Percentiles rank a stretch among this genome's conserved stretches.
Conservation (phyloP, 2,329 filamentous ascomycete genomes). For the Colletotrichum euphorbiae region DNA sequence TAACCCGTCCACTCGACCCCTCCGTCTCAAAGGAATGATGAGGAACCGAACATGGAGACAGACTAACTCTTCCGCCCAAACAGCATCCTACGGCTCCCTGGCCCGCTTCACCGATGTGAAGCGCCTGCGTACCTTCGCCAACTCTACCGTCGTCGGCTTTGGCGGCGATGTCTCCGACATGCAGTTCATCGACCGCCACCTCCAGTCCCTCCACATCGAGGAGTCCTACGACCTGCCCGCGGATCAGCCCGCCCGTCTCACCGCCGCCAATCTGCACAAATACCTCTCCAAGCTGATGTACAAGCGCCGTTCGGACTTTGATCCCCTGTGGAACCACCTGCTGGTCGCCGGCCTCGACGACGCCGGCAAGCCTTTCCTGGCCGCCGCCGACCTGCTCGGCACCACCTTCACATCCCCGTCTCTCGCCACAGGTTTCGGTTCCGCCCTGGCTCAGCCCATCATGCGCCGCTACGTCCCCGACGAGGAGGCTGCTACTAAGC, state of each 20-base stretch:
- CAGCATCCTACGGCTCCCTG: constrained; percentile 96
- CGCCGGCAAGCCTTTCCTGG: constrained; percentile 85
- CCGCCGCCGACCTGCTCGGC: constrained; percentile 89
- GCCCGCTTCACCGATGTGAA: constrained; percentile 98
- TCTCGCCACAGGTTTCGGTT: constrained; percentile 92
- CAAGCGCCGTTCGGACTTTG: constrained; percentile 92
- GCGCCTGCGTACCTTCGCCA: constrained; percentile 90
- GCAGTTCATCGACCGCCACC: constrained; percentile 96
- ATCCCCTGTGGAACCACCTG: constrained; percentile 97
- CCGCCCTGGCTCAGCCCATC: constrained; percentile 92
- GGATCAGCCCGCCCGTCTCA: constrained; percentile 68
- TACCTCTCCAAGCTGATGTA: constrained; percentile 98
- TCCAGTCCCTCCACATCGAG: constrained; percentile 85
- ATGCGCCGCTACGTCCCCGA: constrained; percentile 87
- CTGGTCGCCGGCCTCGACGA: constrained; percentile 91
- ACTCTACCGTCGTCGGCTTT: constrained; percentile 88
- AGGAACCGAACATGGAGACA: background rate
- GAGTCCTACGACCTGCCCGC: constrained; percentile 79
- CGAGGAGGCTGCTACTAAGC: constrained; percentile 78
- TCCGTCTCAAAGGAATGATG: background rate
- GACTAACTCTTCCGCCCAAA: constrained; percentile 28
- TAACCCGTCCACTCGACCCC: background rate
- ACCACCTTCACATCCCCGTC: constrained; percentile 91
- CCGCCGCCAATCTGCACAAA: constrained; percentile 94
- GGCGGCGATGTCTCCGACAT: constrained; percentile 98